A percentile compares a stretch with the other conserved stretches of the same genome.
Conservation (phyloP, 2,329 filamentous ascomycete species). For the Proliferodiscus dingleyae region DNA sequence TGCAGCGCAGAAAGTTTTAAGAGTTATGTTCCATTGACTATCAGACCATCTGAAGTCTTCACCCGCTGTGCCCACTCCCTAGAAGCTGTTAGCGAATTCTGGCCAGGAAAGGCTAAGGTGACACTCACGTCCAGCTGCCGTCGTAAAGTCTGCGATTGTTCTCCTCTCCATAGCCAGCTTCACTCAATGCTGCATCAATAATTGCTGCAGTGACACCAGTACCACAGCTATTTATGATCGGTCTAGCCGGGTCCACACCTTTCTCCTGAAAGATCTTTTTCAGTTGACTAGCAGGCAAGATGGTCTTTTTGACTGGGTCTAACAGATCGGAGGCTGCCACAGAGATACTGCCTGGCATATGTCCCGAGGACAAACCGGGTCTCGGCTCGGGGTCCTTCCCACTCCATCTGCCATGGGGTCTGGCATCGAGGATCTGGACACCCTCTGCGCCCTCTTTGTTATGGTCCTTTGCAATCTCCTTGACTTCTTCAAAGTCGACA, state of each 20-base stretch:
- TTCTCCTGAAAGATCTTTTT: conserved; percentile 72
- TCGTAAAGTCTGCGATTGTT: conserved; percentile 78
- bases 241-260: conserved; percentile 71
- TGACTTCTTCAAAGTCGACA: conserved; percentile 76
- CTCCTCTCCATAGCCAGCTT: conserved; percentile 67
- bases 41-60: conserved; percentile 55
- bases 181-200: conserved; percentile 78
- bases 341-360: conserved; percentile 84
- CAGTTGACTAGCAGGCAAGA: conserved; percentile 68
- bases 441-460: conserved; percentile 80
- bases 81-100: conserved; percentile 9
- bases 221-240: conserved; percentile 84
- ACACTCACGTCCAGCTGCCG: conserved; percentile 91
- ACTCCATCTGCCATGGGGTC: conserved; percentile 72
- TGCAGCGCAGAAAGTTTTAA: too few species aligned
- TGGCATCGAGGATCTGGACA: conserved; percentile 84
- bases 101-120: not conserved
- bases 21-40: conserved; percentile 42
- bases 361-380: conserved; percentile 78
- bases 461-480: conserved; percentile 67
- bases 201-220: conserved; percentile 92
- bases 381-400: conserved; percentile 83
- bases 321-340: conserved; percentile 76
- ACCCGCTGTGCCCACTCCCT: conserved; percentile 67
- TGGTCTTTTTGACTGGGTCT: conserved; percentile 76